A percentile compares a stretch with the other conserved stretches of the same genome.
Conservation (phyloP, 2,329 filamentous ascomycete species). For the Chrysoporthe puriensis region DNA sequence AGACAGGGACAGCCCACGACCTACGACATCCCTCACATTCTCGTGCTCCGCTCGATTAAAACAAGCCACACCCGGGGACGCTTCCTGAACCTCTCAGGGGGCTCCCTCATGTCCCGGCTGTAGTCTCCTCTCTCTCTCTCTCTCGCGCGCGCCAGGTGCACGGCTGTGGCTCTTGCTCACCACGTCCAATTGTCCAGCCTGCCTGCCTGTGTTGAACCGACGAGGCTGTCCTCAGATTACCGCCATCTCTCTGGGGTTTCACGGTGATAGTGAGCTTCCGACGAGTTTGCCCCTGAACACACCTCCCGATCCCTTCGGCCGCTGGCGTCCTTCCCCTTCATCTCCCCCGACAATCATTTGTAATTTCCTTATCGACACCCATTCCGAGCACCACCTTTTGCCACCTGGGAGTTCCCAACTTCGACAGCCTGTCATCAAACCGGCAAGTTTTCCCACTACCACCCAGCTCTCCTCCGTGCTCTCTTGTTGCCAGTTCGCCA, state of each 20-base stretch:
- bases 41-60: slow-evolving; percentile 21
- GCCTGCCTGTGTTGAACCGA: slow-evolving; percentile 32
- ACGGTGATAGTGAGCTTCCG: slow-evolving; percentile 53
- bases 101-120: slow-evolving; percentile 23
- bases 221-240: slow-evolving; percentile 25
- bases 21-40: slow-evolving; percentile 17
- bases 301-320: slow-evolving; percentile 48
- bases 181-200: slow-evolving; percentile 31
- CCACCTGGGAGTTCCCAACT: slow-evolving; percentile 15
- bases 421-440: slow-evolving; percentile 20
- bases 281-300: slow-evolving; percentile 44
- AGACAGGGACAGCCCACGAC: slow-evolving; percentile 9
- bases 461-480: neutral
- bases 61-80: slow-evolving; percentile 13
- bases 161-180: slow-evolving; percentile 22
- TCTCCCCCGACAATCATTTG: slow-evolving; percentile 41
- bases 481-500: neutral
- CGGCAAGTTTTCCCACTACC: slow-evolving; percentile 24
- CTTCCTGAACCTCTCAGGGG: slow-evolving; percentile 15
- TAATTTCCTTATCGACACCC: slow-evolving; percentile 36
- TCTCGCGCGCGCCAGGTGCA: slow-evolving; percentile 20
- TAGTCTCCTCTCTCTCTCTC: slow-evolving; percentile 18
- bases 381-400: slow-evolving; percentile 16
- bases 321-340: slow-evolving; percentile 60
- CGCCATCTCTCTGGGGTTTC: slow-evolving; percentile 35